Evolutionary conservation across 139 green algal genomes (phyloP).

Genomic region (Eudorina sp.): DNA sequence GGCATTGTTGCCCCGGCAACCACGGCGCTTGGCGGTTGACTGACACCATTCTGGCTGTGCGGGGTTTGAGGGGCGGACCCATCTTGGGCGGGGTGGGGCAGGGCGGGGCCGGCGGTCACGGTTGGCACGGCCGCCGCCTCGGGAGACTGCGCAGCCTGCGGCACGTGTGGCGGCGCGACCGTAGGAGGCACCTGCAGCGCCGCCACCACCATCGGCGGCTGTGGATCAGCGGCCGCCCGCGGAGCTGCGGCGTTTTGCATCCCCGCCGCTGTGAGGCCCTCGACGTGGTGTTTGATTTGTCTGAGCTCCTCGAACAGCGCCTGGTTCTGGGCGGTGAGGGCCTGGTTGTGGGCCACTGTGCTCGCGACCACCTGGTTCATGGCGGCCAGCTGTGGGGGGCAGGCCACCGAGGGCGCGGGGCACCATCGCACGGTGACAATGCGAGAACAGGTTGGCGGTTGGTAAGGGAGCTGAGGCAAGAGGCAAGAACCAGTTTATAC

Average conservation of each 20-base stretch:
- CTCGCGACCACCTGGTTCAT: conserved; percentile 11
- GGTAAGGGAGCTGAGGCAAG: not conserved
- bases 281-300: not conserved
- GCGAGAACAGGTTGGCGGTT: too few relatives aligned
- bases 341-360: conserved; percentile 37
- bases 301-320: not conserved
- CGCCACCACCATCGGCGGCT: not conserved
- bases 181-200: not conserved
- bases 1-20: too few relatives aligned
- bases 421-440: too few relatives aligned
- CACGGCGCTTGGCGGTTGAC: too few relatives aligned
- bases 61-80: too few relatives aligned
- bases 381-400: not conserved
- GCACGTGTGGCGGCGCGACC: too few relatives aligned
- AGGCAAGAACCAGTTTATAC: too few relatives aligned
- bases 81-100: too few relatives aligned
- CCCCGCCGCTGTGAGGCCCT: not conserved
- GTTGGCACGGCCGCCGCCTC: too few relatives aligned
- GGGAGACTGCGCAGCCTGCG: too few relatives aligned
- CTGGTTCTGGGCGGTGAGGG: not conserved
- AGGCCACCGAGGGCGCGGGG: not conserved
- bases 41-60: too few relatives aligned
- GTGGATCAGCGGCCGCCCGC: not conserved
- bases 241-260: not conserved
- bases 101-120: too few relatives aligned